phyloP scores from a whole-genome alignment of 768 basidiomycete species.

The Boletus rubropictus region DNA sequence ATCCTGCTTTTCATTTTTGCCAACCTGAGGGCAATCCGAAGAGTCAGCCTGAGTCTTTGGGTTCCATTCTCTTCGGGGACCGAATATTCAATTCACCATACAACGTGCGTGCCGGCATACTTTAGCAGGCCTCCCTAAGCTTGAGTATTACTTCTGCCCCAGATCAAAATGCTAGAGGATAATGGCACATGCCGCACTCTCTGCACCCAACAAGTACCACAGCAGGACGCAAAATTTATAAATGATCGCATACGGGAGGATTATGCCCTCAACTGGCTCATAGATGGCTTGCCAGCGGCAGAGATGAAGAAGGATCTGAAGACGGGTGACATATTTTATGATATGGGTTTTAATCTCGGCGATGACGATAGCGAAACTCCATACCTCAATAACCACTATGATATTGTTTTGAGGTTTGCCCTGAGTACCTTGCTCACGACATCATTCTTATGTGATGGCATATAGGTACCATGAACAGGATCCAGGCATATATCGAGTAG shows the following conservation, averaged over 20 bases:
- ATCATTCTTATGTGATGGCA: slow-evolving; percentile 8
- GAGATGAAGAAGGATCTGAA: slow-evolving; percentile 83
- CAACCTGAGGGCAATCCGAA: slow-evolving; percentile 65
- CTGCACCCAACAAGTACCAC: slow-evolving; percentile 56
- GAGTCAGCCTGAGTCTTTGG: slow-evolving; percentile 78
- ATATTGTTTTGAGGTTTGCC: slow-evolving; percentile 67
- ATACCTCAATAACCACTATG: slow-evolving; percentile 88
- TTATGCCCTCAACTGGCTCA: slow-evolving; percentile 90
- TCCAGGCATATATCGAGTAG: slow-evolving; percentile 71
- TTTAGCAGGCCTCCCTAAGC: neutral
- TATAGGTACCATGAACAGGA: slow-evolving; percentile 75
- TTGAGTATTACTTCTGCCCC: slow-evolving; percentile 9
- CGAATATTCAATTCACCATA: slow-evolving; percentile 89
- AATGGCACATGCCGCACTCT: slow-evolving; percentile 71
- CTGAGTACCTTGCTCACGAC: neutral
- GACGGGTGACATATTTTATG: slow-evolving; percentile 82
- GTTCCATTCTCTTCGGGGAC: slow-evolving; percentile 95
- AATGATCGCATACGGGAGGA: slow-evolving; percentile 89
- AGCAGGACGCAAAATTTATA: slow-evolving; percentile 79
- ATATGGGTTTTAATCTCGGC: slow-evolving; percentile 93
- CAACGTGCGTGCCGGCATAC: slow-evolving; percentile 48
- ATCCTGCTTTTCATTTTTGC: slow-evolving; percentile 82
- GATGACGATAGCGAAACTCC: slow-evolving; percentile 61
- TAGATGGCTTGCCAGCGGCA: slow-evolving; percentile 90
- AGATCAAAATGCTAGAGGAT: slow-evolving; percentile 80